These are phyloP conservation scores for Alliaria petiolata DNA, from an alignment of 345 rosid genomes.

Conservation along the genomic window DNA sequence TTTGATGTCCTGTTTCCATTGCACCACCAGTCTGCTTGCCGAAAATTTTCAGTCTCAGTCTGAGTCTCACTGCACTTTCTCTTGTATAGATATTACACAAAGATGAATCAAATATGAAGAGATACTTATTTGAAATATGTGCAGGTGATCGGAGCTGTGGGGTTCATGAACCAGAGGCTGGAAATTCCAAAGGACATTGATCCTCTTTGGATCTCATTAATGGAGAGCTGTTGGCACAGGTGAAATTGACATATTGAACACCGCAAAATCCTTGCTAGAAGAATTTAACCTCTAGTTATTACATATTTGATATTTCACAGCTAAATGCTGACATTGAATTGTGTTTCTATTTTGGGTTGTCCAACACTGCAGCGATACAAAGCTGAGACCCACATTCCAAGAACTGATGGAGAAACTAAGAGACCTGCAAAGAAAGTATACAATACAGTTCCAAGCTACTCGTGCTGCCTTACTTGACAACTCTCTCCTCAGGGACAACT, in stretches of 20 bases:
- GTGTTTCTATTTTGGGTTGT: conserved; percentile 4
- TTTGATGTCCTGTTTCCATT: neutral
- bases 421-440: conserved; percentile 64
- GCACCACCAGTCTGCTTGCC: neutral
- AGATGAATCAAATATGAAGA: conserved; percentile 9
- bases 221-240: conserved; percentile 97
- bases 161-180: conserved; percentile 91
- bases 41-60: neutral
- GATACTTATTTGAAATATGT: conserved; percentile 29
- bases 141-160: conserved; percentile 97
- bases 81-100: neutral
- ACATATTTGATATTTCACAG: neutral
- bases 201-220: conserved; percentile 74
- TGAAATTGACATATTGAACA: conserved; percentile 33
- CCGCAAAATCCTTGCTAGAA: neutral
- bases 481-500: conserved; percentile 34
- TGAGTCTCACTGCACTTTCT: neutral
- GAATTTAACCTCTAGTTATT: neutral
- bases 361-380: conserved; percentile 57
- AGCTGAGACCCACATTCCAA: conserved; percentile 74
- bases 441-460: conserved; percentile 53
- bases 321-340: too few species aligned
- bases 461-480: conserved; percentile 48
- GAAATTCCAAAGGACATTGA: conserved; percentile 81
- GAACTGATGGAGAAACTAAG: conserved; percentile 76